phyloP scores from a whole-genome alignment of 1,284 basidiomycete genomes.

The Xerocomus subilludens region DNA sequence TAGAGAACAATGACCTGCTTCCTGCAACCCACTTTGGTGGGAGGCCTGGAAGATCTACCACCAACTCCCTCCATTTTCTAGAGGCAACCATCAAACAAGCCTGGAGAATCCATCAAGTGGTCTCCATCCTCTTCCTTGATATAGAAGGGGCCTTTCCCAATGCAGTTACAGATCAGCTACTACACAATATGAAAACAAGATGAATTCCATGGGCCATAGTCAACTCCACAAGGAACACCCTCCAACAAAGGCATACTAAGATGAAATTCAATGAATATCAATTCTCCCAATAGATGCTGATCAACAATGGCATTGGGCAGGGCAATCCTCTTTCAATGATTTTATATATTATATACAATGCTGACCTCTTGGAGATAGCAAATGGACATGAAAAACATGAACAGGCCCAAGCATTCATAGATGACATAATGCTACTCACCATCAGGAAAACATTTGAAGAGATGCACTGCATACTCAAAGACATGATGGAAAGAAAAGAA shows the following conservation, averaged over 20 bases:
- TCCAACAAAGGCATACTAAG: background rate
- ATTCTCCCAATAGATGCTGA: background rate
- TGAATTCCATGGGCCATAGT: no score
- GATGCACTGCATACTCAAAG: background rate
- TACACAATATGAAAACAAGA: background rate
- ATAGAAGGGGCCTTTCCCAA: background rate
- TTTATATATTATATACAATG: background rate
- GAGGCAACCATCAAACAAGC: background rate
- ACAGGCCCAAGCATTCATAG: background rate
- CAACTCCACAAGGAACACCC: no score
- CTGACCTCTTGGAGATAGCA: background rate
- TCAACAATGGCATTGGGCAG: background rate
- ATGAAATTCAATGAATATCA: background rate
- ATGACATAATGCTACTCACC: background rate
- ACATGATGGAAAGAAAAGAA: background rate
- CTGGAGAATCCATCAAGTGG: background rate
- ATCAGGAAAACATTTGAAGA: background rate
- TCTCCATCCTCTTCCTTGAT: background rate
- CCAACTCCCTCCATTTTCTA: slow-evolving; percentile 1
- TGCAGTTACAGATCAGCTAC: background rate
- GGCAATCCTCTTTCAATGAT: background rate
- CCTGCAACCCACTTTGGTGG: slow-evolving; percentile 1
- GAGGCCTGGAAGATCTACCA: background rate
- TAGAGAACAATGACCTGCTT: background rate
- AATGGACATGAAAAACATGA: background rate